phyloP scores from a whole-genome alignment of 2,329 filamentous ascomycete species.

The Pseudogymnoascus sp. region DNA sequence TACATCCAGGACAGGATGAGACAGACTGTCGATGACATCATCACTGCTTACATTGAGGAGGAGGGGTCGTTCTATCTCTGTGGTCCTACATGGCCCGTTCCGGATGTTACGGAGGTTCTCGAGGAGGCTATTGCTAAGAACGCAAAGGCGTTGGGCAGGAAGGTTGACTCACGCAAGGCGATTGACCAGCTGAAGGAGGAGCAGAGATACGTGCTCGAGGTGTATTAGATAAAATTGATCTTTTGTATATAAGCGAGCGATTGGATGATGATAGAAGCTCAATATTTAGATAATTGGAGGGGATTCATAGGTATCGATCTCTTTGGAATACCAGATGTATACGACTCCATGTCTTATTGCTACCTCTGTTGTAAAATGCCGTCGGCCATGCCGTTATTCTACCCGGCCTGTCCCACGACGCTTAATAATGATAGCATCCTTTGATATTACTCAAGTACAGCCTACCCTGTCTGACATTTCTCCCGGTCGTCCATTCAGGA shows the following conservation, averaged over 20 bases:
- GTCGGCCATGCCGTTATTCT: background rate
- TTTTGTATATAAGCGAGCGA: slow-evolving; percentile 2
- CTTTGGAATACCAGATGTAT: background rate
- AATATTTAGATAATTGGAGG: background rate
- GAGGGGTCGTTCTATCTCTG: slow-evolving; percentile 95
- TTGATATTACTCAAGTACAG: background rate
- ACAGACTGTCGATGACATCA: slow-evolving; percentile 72
- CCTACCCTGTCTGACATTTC: slow-evolving; percentile 3
- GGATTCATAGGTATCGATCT: background rate
- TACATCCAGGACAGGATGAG: slow-evolving; percentile 99
- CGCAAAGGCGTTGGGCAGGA: slow-evolving; percentile 61
- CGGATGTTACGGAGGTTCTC: slow-evolving; percentile 87
- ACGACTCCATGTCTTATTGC: background rate
- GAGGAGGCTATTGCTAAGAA: slow-evolving; percentile 83
- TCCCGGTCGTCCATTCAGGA: background rate
- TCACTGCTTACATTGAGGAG: slow-evolving; percentile 76
- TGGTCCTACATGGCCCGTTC: slow-evolving; percentile 96
- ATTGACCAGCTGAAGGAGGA: slow-evolving; percentile 98
- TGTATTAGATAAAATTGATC: slow-evolving; percentile 55
- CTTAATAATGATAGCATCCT: background rate
- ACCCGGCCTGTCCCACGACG: background rate
- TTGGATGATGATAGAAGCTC: slow-evolving; percentile 3
- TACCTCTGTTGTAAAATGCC: background rate
- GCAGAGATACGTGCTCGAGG: slow-evolving; percentile 88
- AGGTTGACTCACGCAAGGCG: slow-evolving; percentile 78